phyloP scores from a whole-genome alignment of 73 alveolate species.

The Paramecium sonneborni region DNA sequence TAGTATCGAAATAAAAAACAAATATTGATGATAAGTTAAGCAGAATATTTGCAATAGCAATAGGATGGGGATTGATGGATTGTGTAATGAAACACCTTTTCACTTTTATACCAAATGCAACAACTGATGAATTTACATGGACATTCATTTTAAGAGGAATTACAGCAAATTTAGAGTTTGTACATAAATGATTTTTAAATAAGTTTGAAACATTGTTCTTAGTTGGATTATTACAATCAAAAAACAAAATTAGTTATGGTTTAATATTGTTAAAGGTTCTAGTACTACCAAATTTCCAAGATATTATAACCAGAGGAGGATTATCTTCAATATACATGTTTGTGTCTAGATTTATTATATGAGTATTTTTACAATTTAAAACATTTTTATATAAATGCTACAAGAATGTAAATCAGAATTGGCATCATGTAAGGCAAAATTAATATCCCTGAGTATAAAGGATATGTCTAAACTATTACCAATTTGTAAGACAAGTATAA shows the following conservation, averaged over 20 bases:
- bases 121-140: conserved; percentile 71
- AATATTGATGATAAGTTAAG: conserved; percentile 41
- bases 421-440: conserved; percentile 45
- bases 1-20: neutral
- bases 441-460: neutral
- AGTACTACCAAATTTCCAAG: neutral
- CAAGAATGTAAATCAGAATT: conserved; percentile 45
- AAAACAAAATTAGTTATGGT: neutral
- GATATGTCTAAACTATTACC: conserved; percentile 5
- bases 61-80: conserved; percentile 68
- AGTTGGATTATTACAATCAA: neutral
- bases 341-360: conserved; percentile 15
- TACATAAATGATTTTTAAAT: neutral
- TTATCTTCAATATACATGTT: neutral
- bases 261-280: neutral
- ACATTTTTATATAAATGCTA: neutral
- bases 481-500: conserved; percentile 24
- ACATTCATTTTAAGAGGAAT: conserved; percentile 64
- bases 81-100: conserved; percentile 30
- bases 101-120: conserved; percentile 60
- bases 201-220: conserved; percentile 39
- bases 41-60: conserved; percentile 63
- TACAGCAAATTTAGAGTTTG: conserved; percentile 55
- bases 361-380: neutral
- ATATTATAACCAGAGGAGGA: neutral